These are phyloP conservation scores for Xylariaceae sp. DNA, from an alignment of 2,329 filamentous ascomycete genomes.

Conservation along the genomic window DNA sequence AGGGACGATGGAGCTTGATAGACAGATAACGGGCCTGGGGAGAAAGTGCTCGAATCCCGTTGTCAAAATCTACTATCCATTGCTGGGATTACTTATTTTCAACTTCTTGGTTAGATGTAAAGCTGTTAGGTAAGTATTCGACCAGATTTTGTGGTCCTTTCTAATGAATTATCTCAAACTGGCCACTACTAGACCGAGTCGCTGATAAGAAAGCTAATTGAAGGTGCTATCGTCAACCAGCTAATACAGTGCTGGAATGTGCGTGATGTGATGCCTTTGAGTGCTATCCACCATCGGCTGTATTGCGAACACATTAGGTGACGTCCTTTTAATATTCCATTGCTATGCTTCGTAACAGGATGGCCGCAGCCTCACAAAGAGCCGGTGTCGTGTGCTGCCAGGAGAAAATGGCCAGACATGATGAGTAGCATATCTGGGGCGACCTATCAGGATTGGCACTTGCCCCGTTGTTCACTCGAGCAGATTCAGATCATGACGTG, in stretches of 20 bases:
- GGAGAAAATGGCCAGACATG: background rate
- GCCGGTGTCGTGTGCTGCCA: background rate
- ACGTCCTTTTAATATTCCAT: background rate
- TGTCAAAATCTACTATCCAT: no score
- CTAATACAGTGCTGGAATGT: background rate
- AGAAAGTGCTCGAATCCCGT: no score
- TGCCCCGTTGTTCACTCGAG: background rate
- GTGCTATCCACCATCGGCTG: background rate
- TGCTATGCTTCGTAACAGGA: background rate
- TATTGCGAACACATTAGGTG: background rate
- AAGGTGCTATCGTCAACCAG: conserved; percentile 1
- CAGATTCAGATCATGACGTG: conserved; percentile 16
- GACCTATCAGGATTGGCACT: conserved; percentile 1
- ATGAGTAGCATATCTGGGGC: background rate
- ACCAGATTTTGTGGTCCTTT: no score
- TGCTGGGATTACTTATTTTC: no score
- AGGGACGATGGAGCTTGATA: no score
- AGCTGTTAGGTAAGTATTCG: no score
- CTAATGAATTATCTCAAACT: no score
- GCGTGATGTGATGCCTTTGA: no score
- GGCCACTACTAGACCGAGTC: background rate
- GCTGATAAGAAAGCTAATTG: background rate
- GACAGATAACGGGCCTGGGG: no score
- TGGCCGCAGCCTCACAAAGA: background rate
- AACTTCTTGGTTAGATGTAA: no score